Evolutionary conservation across 2,329 filamentous ascomycete genomes (phyloP).

Genomic region (Exophiala sp.): DNA sequence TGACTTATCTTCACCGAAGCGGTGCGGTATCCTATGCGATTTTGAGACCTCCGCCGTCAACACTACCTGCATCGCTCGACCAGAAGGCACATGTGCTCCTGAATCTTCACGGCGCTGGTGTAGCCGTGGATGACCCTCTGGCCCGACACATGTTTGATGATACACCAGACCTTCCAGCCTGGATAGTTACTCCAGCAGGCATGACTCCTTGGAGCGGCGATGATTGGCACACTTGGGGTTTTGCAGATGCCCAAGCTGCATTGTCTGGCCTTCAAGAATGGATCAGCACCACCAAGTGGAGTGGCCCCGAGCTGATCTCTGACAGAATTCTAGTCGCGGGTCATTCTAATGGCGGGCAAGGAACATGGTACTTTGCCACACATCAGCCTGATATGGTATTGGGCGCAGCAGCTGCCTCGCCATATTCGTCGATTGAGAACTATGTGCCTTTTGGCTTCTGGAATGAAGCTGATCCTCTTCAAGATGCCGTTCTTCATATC

Average conservation of each 20-base stretch:
- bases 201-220: conserved; percentile 59
- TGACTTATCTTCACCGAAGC: conserved; percentile 54
- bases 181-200: conserved; percentile 55
- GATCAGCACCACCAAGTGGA: conserved; percentile 50
- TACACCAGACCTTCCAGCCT: conserved; percentile 52
- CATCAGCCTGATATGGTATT: conserved; percentile 56
- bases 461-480: conserved; percentile 52
- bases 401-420: conserved; percentile 56
- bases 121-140: conserved; percentile 50
- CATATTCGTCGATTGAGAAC: conserved; percentile 57
- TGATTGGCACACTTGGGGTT: conserved; percentile 61
- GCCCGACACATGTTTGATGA: conserved; percentile 49
- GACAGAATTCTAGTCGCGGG: conserved; percentile 53
- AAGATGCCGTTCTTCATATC: conserved; percentile 46
- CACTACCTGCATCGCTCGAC: conserved; percentile 30
- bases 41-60: conserved; percentile 50
- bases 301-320: conserved; percentile 43
- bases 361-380: conserved; percentile 55
- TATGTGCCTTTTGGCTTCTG: conserved; percentile 59
- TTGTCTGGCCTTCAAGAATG: conserved; percentile 48
- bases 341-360: conserved; percentile 61
- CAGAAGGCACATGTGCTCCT: conserved; percentile 48
- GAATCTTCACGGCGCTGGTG: conserved; percentile 54
- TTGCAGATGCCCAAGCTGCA: conserved; percentile 54
- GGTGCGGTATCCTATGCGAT: conserved; percentile 57